Evolutionary conservation across 257 asterid genomes (phyloP).

Genomic region (Solanum rostratum): DNA sequence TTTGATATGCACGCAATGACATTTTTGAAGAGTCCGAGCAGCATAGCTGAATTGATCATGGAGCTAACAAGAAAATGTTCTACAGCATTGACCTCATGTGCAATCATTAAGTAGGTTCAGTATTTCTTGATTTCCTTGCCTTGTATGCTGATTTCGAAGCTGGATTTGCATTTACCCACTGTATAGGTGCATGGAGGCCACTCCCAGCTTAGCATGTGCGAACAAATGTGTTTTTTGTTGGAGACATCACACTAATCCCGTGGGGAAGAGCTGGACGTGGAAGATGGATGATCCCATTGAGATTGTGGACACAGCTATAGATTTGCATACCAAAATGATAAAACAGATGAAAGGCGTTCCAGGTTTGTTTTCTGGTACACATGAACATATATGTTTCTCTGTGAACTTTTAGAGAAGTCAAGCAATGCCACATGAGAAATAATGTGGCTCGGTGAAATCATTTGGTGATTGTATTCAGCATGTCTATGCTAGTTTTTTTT

Average conservation of each 20-base stretch:
- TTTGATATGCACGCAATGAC: not conserved
- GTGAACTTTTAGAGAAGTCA: not conserved
- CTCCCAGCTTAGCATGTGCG: constrained; percentile 99
- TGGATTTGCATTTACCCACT: not conserved
- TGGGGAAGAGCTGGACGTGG: constrained; percentile 95
- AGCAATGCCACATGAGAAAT: not conserved
- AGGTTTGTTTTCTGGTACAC: constrained; percentile 28
- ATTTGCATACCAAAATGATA: constrained; percentile 87
- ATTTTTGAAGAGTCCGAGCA: not conserved
- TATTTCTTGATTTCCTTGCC: not conserved
- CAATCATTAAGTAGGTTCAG: not conserved
- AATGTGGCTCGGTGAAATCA: not conserved
- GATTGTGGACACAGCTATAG: constrained; percentile 78
- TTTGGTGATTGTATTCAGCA: not conserved
- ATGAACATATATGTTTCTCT: not conserved
- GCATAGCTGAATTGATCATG: not conserved
- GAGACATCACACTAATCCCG: constrained; percentile 99
- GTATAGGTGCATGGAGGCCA: constrained; percentile 95
- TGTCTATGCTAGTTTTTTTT: not conserved
- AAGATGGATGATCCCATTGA: constrained; percentile 95
- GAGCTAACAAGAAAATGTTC: not conserved
- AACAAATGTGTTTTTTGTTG: constrained; percentile 97
- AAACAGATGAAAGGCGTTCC: constrained; percentile 99
- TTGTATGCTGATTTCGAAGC: not conserved
- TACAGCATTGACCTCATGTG: not conserved